These are phyloP conservation scores for Skeletonema costatum DNA, from an alignment of 108 stramenopile genomes.

Conservation along the genomic window DNA sequence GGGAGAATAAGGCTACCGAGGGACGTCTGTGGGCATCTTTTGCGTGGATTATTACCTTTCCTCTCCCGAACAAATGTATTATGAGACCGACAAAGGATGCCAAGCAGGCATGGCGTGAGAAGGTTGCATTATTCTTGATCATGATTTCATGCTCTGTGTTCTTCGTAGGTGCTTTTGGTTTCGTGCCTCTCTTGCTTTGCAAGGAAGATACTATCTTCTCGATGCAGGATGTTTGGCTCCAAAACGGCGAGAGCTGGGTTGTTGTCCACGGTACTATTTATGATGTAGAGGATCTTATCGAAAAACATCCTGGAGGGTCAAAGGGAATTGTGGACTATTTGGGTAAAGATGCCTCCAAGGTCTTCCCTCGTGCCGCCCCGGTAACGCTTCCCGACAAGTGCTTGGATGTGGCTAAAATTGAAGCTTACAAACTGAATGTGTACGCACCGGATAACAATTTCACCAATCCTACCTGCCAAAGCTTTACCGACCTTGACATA, in stretches of 20 bases:
- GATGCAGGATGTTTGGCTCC: slow-evolving; percentile 50
- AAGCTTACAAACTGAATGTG: slow-evolving; percentile 30
- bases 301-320: slow-evolving; percentile 57
- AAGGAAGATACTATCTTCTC: slow-evolving; percentile 46
- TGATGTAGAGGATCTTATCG: slow-evolving; percentile 54
- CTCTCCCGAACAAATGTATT: slow-evolving; percentile 52
- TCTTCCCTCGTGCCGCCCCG: slow-evolving; percentile 59
- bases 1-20: background rate
- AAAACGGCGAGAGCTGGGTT: slow-evolving; percentile 51
- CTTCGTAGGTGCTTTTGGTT: slow-evolving; percentile 60
- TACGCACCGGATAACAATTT: slow-evolving; percentile 38
- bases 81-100: slow-evolving; percentile 42
- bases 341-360: slow-evolving; percentile 58
- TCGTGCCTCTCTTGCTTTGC: slow-evolving; percentile 52
- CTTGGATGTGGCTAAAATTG: slow-evolving; percentile 52
- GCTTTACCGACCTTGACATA: slow-evolving; percentile 47
- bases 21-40: slow-evolving; percentile 38
- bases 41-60: slow-evolving; percentile 37
- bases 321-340: slow-evolving; percentile 54
- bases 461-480: slow-evolving; percentile 46
- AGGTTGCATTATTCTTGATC: slow-evolving; percentile 55
- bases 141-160: slow-evolving; percentile 49
- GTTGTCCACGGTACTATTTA: slow-evolving; percentile 52
- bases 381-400: slow-evolving; percentile 51
- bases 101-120: slow-evolving; percentile 64